Conservation (phyloP, 2,329 filamentous ascomycete species). For the Arthrobotrys iridis region DNA sequence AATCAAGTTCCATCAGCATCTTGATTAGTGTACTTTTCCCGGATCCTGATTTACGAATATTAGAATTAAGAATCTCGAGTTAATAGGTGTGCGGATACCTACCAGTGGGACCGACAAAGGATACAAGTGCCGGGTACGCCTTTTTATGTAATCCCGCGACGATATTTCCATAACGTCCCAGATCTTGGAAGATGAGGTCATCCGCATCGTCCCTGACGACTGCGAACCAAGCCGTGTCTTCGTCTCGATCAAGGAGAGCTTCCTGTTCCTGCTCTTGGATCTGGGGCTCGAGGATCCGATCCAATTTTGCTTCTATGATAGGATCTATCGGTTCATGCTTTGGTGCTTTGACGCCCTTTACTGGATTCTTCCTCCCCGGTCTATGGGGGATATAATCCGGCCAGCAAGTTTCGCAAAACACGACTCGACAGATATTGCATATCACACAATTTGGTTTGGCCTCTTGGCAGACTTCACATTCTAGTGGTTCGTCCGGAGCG, state of each 20-base stretch:
- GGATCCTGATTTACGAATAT: constrained; percentile 38
- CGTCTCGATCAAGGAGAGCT: constrained; percentile 41
- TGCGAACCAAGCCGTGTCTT: constrained; percentile 57
- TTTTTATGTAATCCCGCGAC: constrained; percentile 28
- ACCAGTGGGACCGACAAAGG: constrained; percentile 57
- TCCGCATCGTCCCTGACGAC: constrained; percentile 48
- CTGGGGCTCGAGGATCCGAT: constrained; percentile 52
- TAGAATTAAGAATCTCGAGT: neutral
- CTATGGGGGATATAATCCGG: neutral
- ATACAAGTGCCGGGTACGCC: constrained; percentile 55
- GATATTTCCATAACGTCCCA: constrained; percentile 21
- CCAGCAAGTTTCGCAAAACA: constrained; percentile 26
- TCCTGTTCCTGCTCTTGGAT: constrained; percentile 25
- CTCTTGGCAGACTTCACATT: neutral
- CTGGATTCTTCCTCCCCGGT: neutral
- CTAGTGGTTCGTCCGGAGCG: neutral
- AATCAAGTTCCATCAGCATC: constrained; percentile 54
- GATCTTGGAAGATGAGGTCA: constrained; percentile 44
- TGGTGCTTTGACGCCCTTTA: neutral
- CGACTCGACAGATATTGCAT: constrained; percentile 12
- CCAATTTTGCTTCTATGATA: constrained; percentile 50
- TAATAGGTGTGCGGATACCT: neutral
- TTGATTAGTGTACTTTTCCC: constrained; percentile 57
- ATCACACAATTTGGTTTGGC: neutral
- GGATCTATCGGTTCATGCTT: constrained; percentile 55